A percentile compares a stretch with the other conserved stretches of the same genome.
phyloP scores from a whole-genome alignment of 2,329 filamentous ascomycete genomes.

The Colletotrichum sp. region DNA sequence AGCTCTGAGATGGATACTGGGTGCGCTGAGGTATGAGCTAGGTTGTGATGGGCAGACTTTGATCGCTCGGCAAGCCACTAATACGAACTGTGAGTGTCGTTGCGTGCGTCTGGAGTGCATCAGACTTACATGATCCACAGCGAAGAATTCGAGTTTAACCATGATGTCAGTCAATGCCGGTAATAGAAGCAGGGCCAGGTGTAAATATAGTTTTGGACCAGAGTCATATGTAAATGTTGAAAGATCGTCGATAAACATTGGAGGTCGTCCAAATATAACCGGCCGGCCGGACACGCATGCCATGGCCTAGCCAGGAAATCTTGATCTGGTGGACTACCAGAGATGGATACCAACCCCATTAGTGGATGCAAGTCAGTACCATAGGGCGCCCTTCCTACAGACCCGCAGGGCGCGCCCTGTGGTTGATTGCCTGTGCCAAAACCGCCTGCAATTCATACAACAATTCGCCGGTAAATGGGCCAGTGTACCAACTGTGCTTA shows the following conservation, averaged over 20 bases:
- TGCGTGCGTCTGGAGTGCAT: neutral
- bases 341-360: neutral
- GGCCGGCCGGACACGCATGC: neutral
- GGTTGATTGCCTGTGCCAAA: neutral
- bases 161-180: neutral
- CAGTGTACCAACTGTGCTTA: neutral
- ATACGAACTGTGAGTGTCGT: neutral
- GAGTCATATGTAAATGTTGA: neutral
- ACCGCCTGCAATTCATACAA: neutral
- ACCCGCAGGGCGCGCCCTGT: neutral
- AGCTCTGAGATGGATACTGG: neutral
- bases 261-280: neutral
- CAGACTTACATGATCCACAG: neutral
- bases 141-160: neutral
- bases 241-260: neutral
- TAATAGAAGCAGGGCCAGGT: neutral
- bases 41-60: neutral
- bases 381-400: neutral
- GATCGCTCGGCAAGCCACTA: neutral
- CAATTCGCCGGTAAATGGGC: neutral
- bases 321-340: neutral
- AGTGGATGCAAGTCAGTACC: neutral
- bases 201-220: neutral
- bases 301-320: neutral
- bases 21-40: neutral